phyloP scores from a whole-genome alignment of 2,329 filamentous ascomycete genomes.

The Gnomoniopsis sp. region DNA sequence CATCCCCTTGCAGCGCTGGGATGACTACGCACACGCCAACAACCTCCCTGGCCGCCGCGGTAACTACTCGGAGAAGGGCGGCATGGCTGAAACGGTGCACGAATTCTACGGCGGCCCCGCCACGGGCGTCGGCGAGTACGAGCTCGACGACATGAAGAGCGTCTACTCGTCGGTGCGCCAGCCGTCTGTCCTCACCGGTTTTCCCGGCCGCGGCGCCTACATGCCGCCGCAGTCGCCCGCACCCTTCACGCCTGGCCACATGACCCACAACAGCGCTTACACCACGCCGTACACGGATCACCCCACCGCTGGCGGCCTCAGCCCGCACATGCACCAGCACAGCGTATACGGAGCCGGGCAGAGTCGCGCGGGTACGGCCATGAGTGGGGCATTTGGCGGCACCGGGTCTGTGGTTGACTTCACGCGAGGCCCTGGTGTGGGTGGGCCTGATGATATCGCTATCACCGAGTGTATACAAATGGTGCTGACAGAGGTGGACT shows the following conservation, averaged over 20 bases:
- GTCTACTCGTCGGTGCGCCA: conserved; percentile 89
- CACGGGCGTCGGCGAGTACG: conserved; percentile 61
- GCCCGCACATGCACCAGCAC: conserved; percentile 51
- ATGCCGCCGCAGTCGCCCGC: conserved; percentile 76
- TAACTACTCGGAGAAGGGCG: conserved; percentile 56
- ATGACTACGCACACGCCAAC: conserved; percentile 86
- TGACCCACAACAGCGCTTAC: conserved; percentile 41
- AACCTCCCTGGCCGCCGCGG: conserved; percentile 89
- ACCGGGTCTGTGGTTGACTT: conserved; percentile 53
- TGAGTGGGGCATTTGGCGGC: conserved; percentile 45
- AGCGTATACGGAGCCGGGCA: conserved; percentile 63
- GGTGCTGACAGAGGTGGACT: conserved; percentile 82
- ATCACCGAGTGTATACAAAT: conserved; percentile 83
- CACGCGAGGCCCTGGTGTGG: conserved; percentile 46
- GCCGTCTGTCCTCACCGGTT: conserved; percentile 84
- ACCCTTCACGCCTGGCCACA: conserved; percentile 54
- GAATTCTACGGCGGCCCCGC: conserved; percentile 71
- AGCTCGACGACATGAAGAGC: conserved; percentile 98
- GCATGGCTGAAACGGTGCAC: conserved; percentile 62
- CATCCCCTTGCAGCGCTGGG: conserved; percentile 94
- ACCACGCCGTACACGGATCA: conserved; percentile 46
- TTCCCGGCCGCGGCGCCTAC: conserved; percentile 67
- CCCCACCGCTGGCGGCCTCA: conserved; percentile 32
- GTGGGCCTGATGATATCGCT: conserved; percentile 70
- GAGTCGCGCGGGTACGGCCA: conserved; percentile 39